These are phyloP conservation scores for Aethionema arabicum DNA, from an alignment of 345 rosid species.

Conservation along the genomic window DNA sequence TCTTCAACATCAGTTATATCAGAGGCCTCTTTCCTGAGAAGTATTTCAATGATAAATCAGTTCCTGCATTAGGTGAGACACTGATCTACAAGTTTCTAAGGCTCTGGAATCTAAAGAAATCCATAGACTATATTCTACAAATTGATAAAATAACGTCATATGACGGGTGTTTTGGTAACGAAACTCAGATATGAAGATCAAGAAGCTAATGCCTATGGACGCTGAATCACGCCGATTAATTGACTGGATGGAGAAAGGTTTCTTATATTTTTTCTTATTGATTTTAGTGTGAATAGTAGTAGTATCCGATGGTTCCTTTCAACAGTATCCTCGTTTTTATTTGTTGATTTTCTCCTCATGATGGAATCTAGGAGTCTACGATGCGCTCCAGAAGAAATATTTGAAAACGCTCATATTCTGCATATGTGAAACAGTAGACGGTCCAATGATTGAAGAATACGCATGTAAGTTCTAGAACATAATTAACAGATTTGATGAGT, in stretches of 20 bases:
- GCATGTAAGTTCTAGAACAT: conserved; percentile 52
- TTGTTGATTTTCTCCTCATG: conserved; percentile 21
- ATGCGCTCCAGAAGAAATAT: conserved; percentile 89
- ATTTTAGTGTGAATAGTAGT: neutral
- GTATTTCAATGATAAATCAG: conserved; percentile 89
- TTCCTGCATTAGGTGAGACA: conserved; percentile 84
- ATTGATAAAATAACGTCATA: neutral
- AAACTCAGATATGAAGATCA: conserved; percentile 83
- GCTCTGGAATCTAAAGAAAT: conserved; percentile 12
- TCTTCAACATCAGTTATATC: conserved; percentile 93
- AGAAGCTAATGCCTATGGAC: conserved; percentile 97
- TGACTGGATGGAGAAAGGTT: conserved; percentile 99
- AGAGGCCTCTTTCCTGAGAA: conserved; percentile 97
- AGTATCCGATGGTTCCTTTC: neutral
- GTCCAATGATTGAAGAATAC: conserved; percentile 88
- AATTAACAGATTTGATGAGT: conserved; percentile 5
- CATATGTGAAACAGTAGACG: conserved; percentile 72
- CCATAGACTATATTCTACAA: neutral
- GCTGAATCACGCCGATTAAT: conserved; percentile 90
- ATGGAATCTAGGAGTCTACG: conserved; percentile 65
- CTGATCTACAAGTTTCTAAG: conserved; percentile 16
- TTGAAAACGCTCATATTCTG: conserved; percentile 86
- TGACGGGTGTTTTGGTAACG: conserved; percentile 6
- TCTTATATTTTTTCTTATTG: neutral
- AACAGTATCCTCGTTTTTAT: neutral